Evolutionary conservation across 345 rosid genomes (phyloP).

Genomic region (Eucalyptus marginata): DNA sequence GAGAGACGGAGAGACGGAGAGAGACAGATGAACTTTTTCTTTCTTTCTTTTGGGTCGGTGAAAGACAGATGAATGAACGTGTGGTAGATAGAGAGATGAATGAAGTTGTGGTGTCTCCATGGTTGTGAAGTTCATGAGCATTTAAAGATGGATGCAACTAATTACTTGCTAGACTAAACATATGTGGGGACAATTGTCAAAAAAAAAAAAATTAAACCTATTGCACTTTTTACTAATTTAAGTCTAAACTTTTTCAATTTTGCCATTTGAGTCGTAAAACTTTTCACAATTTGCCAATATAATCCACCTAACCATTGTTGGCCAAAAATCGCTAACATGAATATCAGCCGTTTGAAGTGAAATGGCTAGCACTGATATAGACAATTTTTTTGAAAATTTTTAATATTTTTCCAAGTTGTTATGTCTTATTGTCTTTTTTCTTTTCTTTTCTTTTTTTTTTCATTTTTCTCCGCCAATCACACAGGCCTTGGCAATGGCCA

Average conservation of each 20-base stretch:
- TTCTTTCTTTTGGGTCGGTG: no score
- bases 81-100: background rate
- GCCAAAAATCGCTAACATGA: no score
- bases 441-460: no score
- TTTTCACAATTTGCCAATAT: background rate
- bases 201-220: no score
- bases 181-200: background rate
- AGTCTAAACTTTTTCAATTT: background rate
- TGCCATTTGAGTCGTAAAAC: no score
- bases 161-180: background rate
- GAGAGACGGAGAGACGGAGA: background rate
- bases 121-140: background rate
- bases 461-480: accelerated
- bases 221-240: background rate
- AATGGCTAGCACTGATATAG: background rate
- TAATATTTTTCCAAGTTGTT: no score
- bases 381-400: no score
- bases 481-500: background rate
- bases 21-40: background rate
- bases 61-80: background rate
- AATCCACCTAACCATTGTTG: background rate
- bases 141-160: background rate
- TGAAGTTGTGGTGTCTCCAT: background rate
- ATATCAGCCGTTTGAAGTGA: accelerated
- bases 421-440: no score